Conservation (phyloP, 257 asterid genomes). For the Plectranthus barbatus region DNA sequence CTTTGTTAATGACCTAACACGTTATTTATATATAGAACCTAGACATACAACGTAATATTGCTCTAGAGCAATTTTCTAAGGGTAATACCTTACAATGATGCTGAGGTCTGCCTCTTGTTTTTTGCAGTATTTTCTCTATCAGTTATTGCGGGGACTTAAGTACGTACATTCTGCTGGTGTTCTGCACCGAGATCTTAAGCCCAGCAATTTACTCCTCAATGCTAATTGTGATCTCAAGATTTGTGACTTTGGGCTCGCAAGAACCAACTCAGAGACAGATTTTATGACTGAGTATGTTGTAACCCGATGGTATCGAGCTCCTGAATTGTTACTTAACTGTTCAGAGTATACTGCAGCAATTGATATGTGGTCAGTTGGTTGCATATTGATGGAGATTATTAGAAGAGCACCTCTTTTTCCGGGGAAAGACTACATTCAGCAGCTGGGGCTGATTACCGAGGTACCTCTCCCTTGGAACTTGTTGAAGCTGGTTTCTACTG, state of each 20-base stretch:
- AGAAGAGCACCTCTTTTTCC: constrained; percentile 59
- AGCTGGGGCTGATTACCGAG: constrained; percentile 51
- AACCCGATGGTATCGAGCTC: constrained; percentile 61
- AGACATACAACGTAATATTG: background rate
- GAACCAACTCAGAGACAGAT: constrained; percentile 46
- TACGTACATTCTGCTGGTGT: constrained; percentile 56
- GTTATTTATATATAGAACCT: background rate
- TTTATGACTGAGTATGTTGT: constrained; percentile 54
- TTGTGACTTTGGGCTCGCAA: constrained; percentile 54
- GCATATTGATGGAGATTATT: constrained; percentile 58
- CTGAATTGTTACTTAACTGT: constrained; percentile 57
- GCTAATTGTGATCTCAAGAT: constrained; percentile 62
- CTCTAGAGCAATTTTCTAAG: background rate
- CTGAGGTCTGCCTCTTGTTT: background rate
- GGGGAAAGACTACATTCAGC: constrained; percentile 65
- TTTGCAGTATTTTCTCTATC: constrained; percentile 53
- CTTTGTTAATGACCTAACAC: background rate
- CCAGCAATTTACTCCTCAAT: constrained; percentile 49
- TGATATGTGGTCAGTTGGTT: constrained; percentile 74
- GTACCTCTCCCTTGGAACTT: constrained; percentile 22
- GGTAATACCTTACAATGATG: background rate
- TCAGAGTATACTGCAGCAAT: constrained; percentile 59
- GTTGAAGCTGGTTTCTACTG: background rate
- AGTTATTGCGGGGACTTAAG: constrained; percentile 43
- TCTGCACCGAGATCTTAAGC: constrained; percentile 52